Conservation (phyloP, 2,329 filamentous ascomycete genomes). For the Blastomyces emzantsi region DNA sequence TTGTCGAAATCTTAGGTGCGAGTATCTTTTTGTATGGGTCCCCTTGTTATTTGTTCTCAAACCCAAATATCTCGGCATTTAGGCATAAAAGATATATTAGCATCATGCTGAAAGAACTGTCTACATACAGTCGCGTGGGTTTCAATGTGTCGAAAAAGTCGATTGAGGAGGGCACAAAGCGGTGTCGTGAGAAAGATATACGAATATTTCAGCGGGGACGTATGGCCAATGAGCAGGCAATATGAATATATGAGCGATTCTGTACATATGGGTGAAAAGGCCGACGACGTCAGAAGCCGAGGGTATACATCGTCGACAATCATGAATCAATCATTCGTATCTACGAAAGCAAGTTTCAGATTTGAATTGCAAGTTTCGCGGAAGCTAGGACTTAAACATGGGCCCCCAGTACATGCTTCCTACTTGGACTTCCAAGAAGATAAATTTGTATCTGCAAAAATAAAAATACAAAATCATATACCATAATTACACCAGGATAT, state of each 20-base stretch:
- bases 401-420: too few relatives aligned
- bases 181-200: background rate
- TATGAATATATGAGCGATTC: background rate
- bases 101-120: background rate
- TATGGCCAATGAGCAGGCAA: background rate
- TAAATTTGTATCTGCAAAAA: background rate
- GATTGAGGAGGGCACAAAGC: background rate
- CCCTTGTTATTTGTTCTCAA: background rate
- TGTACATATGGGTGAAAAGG: background rate
- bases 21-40: slow-evolving; percentile 2
- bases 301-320: background rate
- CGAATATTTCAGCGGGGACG: too few relatives aligned
- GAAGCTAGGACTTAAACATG: background rate
- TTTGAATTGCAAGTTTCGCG: background rate
- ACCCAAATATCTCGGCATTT: background rate
- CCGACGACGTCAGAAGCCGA: background rate
- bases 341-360: background rate
- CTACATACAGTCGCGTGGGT: background rate
- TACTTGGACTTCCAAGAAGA: background rate
- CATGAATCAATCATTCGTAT: background rate
- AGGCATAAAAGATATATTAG: too few relatives aligned
- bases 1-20: slow-evolving; percentile 4
- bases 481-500: background rate
- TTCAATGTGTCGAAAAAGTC: slow-evolving; percentile 5
- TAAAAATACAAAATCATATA: background rate